A percentile compares a stretch with the other conserved stretches of the same genome.
phyloP scores from a whole-genome alignment of 2,329 filamentous ascomycete species.

The Sclerotiophoma versabilis region DNA sequence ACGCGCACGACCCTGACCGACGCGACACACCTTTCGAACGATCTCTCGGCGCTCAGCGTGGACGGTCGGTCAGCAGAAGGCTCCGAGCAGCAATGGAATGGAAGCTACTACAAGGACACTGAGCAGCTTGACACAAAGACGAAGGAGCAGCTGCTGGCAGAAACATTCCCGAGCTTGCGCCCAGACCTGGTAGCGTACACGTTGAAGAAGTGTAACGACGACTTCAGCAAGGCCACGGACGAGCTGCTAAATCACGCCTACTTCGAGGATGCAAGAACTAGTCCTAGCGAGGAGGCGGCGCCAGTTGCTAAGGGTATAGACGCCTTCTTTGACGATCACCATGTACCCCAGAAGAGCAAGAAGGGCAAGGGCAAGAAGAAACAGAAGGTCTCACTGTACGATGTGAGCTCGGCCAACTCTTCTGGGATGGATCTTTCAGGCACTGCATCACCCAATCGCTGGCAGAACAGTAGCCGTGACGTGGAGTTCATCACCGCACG shows the following conservation, averaged over 20 bases:
- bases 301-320: conserved; percentile 74
- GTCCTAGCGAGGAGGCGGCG: conserved; percentile 50
- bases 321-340: conserved; percentile 71
- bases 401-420: conserved; percentile 27
- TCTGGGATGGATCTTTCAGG: conserved; percentile 31
- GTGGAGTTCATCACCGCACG: conserved; percentile 67
- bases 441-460: conserved; percentile 57
- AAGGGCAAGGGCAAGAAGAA: conserved; percentile 55
- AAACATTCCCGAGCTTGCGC: conserved; percentile 76
- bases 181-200: conserved; percentile 70
- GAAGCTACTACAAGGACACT: conserved; percentile 46
- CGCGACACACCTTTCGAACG: conserved; percentile 57
- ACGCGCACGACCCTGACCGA: conserved; percentile 59
- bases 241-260: conserved; percentile 80
- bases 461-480: conserved; percentile 64
- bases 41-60: conserved; percentile 50
- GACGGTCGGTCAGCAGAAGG: conserved; percentile 24
- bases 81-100: conserved; percentile 33
- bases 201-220: conserved; percentile 70
- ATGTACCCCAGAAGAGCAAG: conserved; percentile 50
- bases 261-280: conserved; percentile 70
- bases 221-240: conserved; percentile 76
- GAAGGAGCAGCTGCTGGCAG: conserved; percentile 68
- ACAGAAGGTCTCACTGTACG: conserved; percentile 36
- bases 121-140: conserved; percentile 62